phyloP scores from a whole-genome alignment of 2,329 filamentous ascomycete species.

The Aspergillus pseudoterreus region DNA sequence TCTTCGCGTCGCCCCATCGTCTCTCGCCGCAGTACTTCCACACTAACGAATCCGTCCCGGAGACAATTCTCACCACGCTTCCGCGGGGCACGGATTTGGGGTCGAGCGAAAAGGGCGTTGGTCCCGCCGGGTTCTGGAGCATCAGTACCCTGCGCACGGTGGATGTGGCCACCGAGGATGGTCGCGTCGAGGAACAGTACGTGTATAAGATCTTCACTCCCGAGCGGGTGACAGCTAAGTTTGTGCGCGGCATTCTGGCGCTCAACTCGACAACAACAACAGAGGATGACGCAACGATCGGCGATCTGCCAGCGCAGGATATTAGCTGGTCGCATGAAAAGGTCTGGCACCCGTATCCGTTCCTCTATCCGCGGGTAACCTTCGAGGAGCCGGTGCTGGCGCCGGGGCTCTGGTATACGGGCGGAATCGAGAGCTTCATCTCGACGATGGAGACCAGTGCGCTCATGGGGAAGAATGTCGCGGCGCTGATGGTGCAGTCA shows the following conservation, averaged over 20 bases:
- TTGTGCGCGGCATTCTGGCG: constrained; percentile 49
- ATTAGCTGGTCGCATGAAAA: constrained; percentile 77
- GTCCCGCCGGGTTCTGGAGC: constrained; percentile 77
- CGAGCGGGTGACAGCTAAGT: constrained; percentile 42
- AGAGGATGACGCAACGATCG: constrained; percentile 24
- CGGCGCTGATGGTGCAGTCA: constrained; percentile 53
- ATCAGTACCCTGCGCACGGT: constrained; percentile 69
- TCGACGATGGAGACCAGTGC: constrained; percentile 97
- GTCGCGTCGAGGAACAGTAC: constrained; percentile 42
- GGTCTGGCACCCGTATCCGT: constrained; percentile 80
- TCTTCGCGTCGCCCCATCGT: constrained; percentile 74
- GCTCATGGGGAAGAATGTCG: constrained; percentile 70
- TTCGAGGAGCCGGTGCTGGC: constrained; percentile 77
- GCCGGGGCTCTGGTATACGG: constrained; percentile 53
- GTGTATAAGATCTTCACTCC: constrained; percentile 68
- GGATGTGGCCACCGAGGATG: constrained; percentile 25
- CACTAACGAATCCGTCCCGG: constrained; percentile 58
- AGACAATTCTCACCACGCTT: constrained; percentile 79
- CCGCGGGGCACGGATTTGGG: constrained; percentile 48
- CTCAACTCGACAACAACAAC: constrained; percentile 25
- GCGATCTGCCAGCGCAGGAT: constrained; percentile 34
- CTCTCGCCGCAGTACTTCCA: constrained; percentile 72
- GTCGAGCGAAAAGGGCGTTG: constrained; percentile 53
- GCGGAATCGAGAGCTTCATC: constrained; percentile 84
- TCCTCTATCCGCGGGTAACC: constrained; percentile 75